These are phyloP conservation scores for Pholiota adiposa DNA, from an alignment of 1,284 basidiomycete genomes.

Conservation along the genomic window DNA sequence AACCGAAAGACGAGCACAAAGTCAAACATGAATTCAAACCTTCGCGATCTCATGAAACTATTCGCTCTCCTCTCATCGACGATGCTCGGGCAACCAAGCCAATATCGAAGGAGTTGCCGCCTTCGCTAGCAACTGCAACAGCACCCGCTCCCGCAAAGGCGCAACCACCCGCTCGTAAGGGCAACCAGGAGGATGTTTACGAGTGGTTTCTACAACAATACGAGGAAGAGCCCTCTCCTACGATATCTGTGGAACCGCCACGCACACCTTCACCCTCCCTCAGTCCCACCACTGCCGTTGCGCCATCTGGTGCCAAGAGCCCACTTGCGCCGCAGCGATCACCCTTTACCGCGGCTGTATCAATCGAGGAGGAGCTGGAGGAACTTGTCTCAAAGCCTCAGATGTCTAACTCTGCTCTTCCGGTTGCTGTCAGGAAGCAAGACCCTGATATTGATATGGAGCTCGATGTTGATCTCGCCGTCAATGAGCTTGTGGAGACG, in stretches of 20 bases:
- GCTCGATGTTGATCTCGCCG: slow-evolving; percentile 45
- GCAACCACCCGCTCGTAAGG: slow-evolving; percentile 20
- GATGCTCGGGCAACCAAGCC: slow-evolving; percentile 23
- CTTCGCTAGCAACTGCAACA: slow-evolving; percentile 15
- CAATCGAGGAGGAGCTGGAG: slow-evolving; percentile 51
- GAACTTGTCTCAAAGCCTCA: slow-evolving; percentile 32
- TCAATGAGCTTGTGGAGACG: slow-evolving; percentile 45
- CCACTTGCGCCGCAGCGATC: slow-evolving; percentile 29
- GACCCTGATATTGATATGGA: slow-evolving; percentile 40
- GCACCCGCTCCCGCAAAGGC: slow-evolving; percentile 20
- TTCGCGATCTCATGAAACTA: slow-evolving; percentile 13
- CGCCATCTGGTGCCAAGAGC: slow-evolving; percentile 13
- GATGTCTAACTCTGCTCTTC: slow-evolving; percentile 13
- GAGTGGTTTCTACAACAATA: slow-evolving; percentile 64
- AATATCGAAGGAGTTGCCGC: slow-evolving; percentile 14
- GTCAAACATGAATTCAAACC: slow-evolving; percentile 25
- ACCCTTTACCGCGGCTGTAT: slow-evolving; percentile 35
- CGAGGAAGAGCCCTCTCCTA: slow-evolving; percentile 38
- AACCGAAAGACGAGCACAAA: slow-evolving; percentile 20
- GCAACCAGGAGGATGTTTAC: slow-evolving; percentile 51
- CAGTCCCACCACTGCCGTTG: slow-evolving; percentile 21
- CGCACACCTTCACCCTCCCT: slow-evolving; percentile 29
- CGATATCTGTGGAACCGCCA: slow-evolving; percentile 25
- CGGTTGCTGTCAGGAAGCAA: slow-evolving; percentile 29
- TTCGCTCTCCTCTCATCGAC: slow-evolving; percentile 14